Conservation (phyloP, 208 protist species). For the Wallacemonas sp. region DNA sequence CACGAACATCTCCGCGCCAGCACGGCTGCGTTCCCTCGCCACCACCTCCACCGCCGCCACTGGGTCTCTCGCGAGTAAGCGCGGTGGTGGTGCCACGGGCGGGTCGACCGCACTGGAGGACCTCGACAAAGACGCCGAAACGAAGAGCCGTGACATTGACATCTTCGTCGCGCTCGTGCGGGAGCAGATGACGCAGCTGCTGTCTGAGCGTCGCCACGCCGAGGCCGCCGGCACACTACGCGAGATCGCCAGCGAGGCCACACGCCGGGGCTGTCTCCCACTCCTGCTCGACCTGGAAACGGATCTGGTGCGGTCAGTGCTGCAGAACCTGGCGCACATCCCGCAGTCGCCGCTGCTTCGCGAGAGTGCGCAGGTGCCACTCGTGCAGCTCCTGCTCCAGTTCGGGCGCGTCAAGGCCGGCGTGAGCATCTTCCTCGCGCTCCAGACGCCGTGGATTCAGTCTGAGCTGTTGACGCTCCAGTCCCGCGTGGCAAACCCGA, state of each 20-base stretch:
- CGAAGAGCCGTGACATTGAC: constrained; percentile 35
- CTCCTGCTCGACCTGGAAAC: constrained; percentile 71
- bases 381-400: constrained; percentile 75
- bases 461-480: constrained; percentile 72
- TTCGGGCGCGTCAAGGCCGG: constrained; percentile 68
- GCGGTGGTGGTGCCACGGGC: neutral
- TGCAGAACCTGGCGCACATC: constrained; percentile 42
- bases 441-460: constrained; percentile 77
- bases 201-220: constrained; percentile 65
- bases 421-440: constrained; percentile 45
- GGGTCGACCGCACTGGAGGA: neutral
- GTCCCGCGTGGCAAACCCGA: constrained; percentile 50
- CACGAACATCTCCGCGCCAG: constrained; percentile 9
- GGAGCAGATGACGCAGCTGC: constrained; percentile 65
- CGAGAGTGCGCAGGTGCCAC: constrained; percentile 80
- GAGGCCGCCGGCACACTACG: constrained; percentile 75
- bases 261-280: constrained; percentile 54
- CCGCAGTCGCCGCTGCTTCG: constrained; percentile 69
- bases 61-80: too few species aligned
- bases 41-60: constrained; percentile 1
- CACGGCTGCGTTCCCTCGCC: neutral
- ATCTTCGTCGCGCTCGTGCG: constrained; percentile 67
- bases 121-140: constrained; percentile 16
- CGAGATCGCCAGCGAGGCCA: constrained; percentile 52
- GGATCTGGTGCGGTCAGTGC: constrained; percentile 51